Percentiles rank a stretch among this genome's conserved stretches.
These are phyloP conservation scores for Lipomyces orientalis DNA, from an alignment of 805 yeast genomes.

Conservation along the genomic window DNA sequence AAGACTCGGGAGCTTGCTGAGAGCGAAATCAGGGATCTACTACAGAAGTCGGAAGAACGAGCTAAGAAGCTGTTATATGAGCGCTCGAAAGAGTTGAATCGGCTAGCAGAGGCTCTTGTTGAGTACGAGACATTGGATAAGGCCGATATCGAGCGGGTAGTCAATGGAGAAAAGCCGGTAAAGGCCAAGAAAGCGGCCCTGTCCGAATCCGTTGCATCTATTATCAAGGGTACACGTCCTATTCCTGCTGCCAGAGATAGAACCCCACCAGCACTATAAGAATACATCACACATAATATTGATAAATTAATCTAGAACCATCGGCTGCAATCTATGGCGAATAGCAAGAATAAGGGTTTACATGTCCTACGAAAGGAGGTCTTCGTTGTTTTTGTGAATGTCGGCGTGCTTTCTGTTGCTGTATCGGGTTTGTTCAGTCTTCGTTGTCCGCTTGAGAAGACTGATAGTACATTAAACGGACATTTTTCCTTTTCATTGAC, in stretches of 20 bases:
- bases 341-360: neutral
- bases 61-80: conserved; percentile 70
- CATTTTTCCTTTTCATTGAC: neutral
- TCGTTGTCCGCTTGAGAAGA: neutral
- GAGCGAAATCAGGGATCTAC: conserved; percentile 79
- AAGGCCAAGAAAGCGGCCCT: conserved; percentile 12
- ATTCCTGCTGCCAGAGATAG: conserved; percentile 1
- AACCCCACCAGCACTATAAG: neutral
- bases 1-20: conserved; percentile 88
- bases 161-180: conserved; percentile 67
- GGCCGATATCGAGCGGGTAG: conserved; percentile 86
- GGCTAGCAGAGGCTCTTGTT: conserved; percentile 89
- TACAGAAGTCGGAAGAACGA: conserved; percentile 78
- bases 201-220: neutral
- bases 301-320: neutral
- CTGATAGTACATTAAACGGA: neutral
- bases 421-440: neutral
- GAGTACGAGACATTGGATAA: conserved; percentile 94
- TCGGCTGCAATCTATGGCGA: neutral
- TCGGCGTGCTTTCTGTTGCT: neutral
- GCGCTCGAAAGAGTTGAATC: conserved; percentile 70
- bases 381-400: neutral
- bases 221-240: conserved; percentile 1
- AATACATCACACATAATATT: neutral
- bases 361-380: neutral